A percentile compares a stretch with the other conserved stretches of the same genome.
phyloP scores from a whole-genome alignment of 2,329 filamentous ascomycete genomes.

The Apiospora pterosperma region DNA sequence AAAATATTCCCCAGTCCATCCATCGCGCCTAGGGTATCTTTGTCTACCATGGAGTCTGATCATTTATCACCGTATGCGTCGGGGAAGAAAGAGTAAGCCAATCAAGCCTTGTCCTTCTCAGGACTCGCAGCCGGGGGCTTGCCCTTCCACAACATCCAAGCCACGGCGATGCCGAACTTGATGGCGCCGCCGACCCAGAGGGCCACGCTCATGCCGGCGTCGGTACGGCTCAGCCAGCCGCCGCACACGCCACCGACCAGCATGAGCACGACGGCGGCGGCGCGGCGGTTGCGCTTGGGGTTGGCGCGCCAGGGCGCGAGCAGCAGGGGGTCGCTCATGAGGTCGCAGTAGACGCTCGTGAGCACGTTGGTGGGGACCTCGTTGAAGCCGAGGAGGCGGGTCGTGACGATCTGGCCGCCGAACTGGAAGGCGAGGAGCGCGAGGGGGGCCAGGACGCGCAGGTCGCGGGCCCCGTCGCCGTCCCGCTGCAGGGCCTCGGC shows the following conservation, averaged over 20 bases:
- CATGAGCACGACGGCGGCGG: constrained; percentile 40
- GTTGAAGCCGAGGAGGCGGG: constrained; percentile 46
- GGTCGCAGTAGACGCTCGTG: constrained; percentile 52
- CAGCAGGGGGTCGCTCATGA: constrained; percentile 47
- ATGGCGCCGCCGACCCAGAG: constrained; percentile 44
- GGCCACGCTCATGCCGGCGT: constrained; percentile 35
- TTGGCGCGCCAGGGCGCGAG: constrained; percentile 39
- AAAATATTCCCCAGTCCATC: neutral
- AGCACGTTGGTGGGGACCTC: constrained; percentile 53
- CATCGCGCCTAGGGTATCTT: neutral
- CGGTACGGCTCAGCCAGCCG: constrained; percentile 44
- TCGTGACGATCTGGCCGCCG: constrained; percentile 50
- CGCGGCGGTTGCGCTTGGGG: constrained; percentile 46
- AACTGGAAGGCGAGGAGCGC: constrained; percentile 50
- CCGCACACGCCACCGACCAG: constrained; percentile 44
- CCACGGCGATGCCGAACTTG: constrained; percentile 37
- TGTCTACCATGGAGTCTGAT: neutral
- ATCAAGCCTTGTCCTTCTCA: neutral
- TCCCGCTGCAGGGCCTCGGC: constrained; percentile 13
- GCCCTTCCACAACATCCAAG: constrained; percentile 30
- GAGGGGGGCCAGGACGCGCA: constrained; percentile 42
- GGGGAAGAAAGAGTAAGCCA: neutral
- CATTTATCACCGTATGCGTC: neutral
- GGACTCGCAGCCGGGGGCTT: neutral
- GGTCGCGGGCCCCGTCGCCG: constrained; percentile 21